Evolutionary conservation across 73 alveolate genomes (phyloP).

Genomic region (Paramecium octaurelia): DNA sequence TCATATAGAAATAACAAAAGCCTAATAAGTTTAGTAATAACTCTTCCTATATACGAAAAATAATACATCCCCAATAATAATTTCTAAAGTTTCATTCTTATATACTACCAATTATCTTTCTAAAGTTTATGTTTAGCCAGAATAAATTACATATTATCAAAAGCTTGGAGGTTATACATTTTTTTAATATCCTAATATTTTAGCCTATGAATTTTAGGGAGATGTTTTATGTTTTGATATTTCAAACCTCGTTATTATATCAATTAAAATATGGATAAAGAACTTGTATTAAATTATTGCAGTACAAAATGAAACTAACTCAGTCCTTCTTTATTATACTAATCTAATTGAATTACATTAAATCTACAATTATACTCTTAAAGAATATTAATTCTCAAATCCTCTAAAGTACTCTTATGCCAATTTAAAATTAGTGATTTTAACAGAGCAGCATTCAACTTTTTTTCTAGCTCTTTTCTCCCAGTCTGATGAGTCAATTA

Average conservation of each 20-base stretch:
- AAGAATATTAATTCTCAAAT: background rate
- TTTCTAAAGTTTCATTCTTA: background rate
- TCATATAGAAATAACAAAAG: background rate
- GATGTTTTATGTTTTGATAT: background rate
- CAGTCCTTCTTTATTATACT: background rate
- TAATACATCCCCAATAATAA: background rate
- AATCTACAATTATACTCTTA: background rate
- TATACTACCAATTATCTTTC: background rate
- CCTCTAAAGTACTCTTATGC: background rate
- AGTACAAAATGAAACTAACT: background rate
- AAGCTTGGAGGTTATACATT: background rate
- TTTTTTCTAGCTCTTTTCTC: background rate
- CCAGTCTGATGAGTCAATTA: too few relatives aligned
- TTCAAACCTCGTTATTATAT: background rate
- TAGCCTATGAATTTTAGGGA: background rate
- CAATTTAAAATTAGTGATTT: background rate
- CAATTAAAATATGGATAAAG: background rate
- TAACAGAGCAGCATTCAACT: background rate
- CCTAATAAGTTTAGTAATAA: background rate
- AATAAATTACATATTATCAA: background rate
- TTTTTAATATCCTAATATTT: background rate
- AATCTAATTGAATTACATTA: background rate
- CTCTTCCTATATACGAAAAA: background rate
- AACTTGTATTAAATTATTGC: background rate
- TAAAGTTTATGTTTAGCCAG: background rate